Evolutionary conservation across 257 asterid genomes (phyloP).

Genomic region (Osmanthus fragrans): DNA sequence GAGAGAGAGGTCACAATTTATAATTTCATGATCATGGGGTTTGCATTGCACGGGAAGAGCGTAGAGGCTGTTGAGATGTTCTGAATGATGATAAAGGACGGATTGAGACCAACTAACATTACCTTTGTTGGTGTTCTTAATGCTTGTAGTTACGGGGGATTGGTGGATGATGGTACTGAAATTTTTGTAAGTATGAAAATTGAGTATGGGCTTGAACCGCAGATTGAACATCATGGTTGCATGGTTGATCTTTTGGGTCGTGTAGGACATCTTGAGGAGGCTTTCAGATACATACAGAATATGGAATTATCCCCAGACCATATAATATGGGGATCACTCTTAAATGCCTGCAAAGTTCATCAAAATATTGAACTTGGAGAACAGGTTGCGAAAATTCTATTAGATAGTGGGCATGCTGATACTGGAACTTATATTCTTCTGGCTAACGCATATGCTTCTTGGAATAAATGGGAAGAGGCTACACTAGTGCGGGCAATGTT

Average conservation of each 20-base stretch:
- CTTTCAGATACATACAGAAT: slow-evolving; percentile 35
- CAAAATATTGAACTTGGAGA: slow-evolving; percentile 43
- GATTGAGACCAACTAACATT: slow-evolving; percentile 41
- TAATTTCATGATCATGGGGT: slow-evolving; percentile 52
- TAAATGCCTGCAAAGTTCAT: slow-evolving; percentile 54
- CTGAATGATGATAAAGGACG: slow-evolving; percentile 37
- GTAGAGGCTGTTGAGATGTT: slow-evolving; percentile 40
- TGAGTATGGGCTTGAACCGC: slow-evolving; percentile 35
- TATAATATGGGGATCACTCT: slow-evolving; percentile 52
- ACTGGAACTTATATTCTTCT: slow-evolving; percentile 36
- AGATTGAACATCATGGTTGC: slow-evolving; percentile 59
- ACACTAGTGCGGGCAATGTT: slow-evolving; percentile 35
- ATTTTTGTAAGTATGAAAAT: slow-evolving; percentile 40
- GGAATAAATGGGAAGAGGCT: slow-evolving; percentile 49
- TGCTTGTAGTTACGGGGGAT: slow-evolving; percentile 60
- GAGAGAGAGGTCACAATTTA: slow-evolving; percentile 47
- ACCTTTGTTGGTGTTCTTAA: slow-evolving; percentile 49
- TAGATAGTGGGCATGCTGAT: slow-evolving; percentile 31
- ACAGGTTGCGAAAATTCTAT: slow-evolving; percentile 30
- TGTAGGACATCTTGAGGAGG: slow-evolving; percentile 52
- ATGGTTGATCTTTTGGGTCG: slow-evolving; percentile 65
- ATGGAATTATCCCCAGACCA: slow-evolving; percentile 40
- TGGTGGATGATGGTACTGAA: slow-evolving; percentile 41
- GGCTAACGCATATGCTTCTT: slow-evolving; percentile 46
- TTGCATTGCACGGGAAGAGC: slow-evolving; percentile 53